These are phyloP conservation scores for Russula ochroleuca DNA, from an alignment of 768 basidiomycete species.

Conservation along the genomic window DNA sequence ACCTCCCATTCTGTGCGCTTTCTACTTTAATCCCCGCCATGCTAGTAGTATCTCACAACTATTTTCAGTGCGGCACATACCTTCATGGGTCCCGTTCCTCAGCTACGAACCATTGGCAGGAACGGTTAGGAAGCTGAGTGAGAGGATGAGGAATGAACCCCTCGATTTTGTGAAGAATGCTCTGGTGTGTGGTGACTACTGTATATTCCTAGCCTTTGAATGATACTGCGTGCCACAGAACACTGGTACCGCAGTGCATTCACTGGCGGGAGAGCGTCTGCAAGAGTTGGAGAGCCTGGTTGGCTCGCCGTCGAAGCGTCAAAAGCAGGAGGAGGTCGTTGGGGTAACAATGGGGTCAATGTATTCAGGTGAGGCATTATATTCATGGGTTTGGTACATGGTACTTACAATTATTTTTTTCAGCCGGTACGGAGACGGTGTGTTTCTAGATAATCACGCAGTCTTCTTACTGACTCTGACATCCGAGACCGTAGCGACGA, in stretches of 20 bases:
- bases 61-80: conserved; percentile 15
- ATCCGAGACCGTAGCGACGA: conserved; percentile 12
- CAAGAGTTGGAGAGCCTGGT: conserved; percentile 6
- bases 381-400: not conserved
- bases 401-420: not conserved
- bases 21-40: not conserved
- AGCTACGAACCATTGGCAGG: conserved; percentile 6
- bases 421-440: conserved; percentile 17
- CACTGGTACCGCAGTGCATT: conserved; percentile 10
- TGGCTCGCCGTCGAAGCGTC: conserved; percentile 1
- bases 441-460: not conserved
- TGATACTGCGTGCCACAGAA: not conserved
- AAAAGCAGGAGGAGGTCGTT: not conserved
- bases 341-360: conserved; percentile 5
- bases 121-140: not conserved
- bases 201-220: not conserved
- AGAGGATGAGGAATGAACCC: conserved; percentile 8
- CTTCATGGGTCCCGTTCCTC: conserved; percentile 18
- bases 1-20: conserved; percentile 12
- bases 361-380: not conserved
- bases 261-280: conserved; percentile 9
- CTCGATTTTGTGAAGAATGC: conserved; percentile 10
- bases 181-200: not conserved
- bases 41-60: not conserved
- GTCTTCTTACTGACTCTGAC: not conserved